These are phyloP conservation scores for Chytriomyces hyalinus DNA, from an alignment of 192 early-diverging fungal genomes.

Conservation along the genomic window DNA sequence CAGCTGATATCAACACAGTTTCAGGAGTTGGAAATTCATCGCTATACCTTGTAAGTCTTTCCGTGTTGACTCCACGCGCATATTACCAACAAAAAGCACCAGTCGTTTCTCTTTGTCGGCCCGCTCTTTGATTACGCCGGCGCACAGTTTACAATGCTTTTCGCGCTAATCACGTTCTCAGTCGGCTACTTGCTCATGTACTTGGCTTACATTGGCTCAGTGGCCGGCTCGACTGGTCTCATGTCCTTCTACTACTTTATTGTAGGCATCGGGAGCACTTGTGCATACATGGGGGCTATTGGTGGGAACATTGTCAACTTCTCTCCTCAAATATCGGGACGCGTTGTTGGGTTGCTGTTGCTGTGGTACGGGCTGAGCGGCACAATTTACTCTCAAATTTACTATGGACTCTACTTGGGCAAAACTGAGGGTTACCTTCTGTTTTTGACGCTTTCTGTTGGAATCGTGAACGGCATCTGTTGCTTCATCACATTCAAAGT, in stretches of 20 bases:
- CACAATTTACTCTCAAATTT: conserved; percentile 38
- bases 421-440: conserved; percentile 31
- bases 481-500: conserved; percentile 5
- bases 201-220: conserved; percentile 25
- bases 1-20: conserved; percentile 39
- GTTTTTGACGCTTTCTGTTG: conserved; percentile 27
- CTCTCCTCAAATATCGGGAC: conserved; percentile 21
- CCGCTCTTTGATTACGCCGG: conserved; percentile 44
- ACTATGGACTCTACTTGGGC: not conserved
- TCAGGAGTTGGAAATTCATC: conserved; percentile 39
- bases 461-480: conserved; percentile 24
- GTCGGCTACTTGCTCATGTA: conserved; percentile 40
- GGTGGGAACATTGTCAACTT: conserved; percentile 40
- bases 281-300: conserved; percentile 39
- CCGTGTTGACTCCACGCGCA: not conserved
- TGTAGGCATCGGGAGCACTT: conserved; percentile 29
- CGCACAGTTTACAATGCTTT: conserved; percentile 23
- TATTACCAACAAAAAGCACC: not conserved
- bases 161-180: conserved; percentile 23
- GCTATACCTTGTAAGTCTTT: conserved; percentile 36
- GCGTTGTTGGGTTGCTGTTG: conserved; percentile 38
- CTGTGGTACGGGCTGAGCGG: conserved; percentile 46
- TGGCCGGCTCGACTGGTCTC: conserved; percentile 15
- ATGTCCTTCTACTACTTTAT: conserved; percentile 42
- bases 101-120: conserved; percentile 43